A percentile compares a stretch with the other conserved stretches of the same genome.
Evolutionary conservation across 306 rosid species (phyloP).

Genomic region (Citrullus amarus): DNA sequence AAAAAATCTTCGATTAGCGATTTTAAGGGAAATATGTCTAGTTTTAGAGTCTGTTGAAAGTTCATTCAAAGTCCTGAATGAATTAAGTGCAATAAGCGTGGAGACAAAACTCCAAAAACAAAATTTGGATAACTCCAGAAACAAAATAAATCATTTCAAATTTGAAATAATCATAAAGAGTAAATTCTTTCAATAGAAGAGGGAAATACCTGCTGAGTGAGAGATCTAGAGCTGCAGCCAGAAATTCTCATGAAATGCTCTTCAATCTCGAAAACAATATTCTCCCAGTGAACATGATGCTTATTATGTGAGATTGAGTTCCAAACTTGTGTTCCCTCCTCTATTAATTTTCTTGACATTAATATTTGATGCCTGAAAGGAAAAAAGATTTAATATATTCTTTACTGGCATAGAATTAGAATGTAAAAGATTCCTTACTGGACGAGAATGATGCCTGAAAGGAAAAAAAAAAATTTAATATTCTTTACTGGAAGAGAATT

Average conservation of each 20-base stretch:
- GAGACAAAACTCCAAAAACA: too few relatives aligned
- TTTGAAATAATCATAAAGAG: neutral
- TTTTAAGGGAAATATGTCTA: neutral
- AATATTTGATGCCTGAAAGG: constrained; percentile 62
- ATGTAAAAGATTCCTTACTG: neutral
- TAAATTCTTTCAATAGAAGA: constrained; percentile 2
- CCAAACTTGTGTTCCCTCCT: constrained; percentile 80
- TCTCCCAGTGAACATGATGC: constrained; percentile 58
- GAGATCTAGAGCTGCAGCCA: constrained; percentile 62
- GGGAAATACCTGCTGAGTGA: constrained; percentile 51
- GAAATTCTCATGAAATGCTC: constrained; percentile 68
- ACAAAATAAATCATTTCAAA: neutral
- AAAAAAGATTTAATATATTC: neutral
- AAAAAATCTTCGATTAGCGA: neutral
- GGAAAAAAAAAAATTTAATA: neutral
- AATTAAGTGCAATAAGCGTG: neutral
- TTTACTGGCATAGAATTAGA: neutral
- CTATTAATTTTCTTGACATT: constrained; percentile 54
- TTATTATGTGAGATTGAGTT: constrained; percentile 55
- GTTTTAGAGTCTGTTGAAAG: neutral
- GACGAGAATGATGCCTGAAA: constrained; percentile 47
- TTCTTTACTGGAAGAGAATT: neutral
- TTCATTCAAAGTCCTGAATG: neutral
- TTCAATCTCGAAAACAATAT: constrained; percentile 52
- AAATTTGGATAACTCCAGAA: neutral